A percentile compares a stretch with the other conserved stretches of the same genome.
phyloP scores from a whole-genome alignment of 306 rosid species.

The Hylodesmum podocarpum region DNA sequence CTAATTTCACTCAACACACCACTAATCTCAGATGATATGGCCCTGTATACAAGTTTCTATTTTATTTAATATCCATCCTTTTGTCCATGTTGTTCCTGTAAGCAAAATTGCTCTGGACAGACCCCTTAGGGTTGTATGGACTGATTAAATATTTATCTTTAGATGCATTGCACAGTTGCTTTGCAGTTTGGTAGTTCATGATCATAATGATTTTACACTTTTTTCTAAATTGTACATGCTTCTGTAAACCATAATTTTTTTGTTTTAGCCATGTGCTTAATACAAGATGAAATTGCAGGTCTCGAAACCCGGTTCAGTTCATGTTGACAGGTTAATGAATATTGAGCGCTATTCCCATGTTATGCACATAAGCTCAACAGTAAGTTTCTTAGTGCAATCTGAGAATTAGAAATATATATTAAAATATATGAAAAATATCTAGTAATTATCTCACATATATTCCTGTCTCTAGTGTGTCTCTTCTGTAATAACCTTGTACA shows the following conservation, averaged over 20 bases:
- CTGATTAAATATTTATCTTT: neutral
- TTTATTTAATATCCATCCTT: no score
- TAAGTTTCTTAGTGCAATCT: constrained; percentile 43
- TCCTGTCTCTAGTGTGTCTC: neutral
- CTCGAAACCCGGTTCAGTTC: constrained; percentile 86
- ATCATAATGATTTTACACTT: constrained; percentile 2
- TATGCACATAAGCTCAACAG: constrained; percentile 98
- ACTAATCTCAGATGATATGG: neutral
- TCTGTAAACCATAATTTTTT: constrained; percentile 2
- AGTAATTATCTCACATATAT: neutral
- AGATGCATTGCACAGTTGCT: neutral
- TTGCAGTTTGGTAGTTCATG: neutral
- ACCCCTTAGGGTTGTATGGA: no score
- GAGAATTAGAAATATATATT: neutral
- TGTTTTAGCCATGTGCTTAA: constrained; percentile 7
- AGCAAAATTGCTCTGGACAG: neutral
- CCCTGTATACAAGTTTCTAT: neutral
- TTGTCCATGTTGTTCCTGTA: no score
- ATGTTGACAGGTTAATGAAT: constrained; percentile 86
- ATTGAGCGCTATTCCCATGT: constrained; percentile 97
- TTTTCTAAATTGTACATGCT: constrained; percentile 9
- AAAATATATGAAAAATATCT: neutral
- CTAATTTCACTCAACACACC: neutral
- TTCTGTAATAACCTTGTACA: neutral
- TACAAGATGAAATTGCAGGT: constrained; percentile 57